Evolutionary conservation across 441 rosid genomes (phyloP).

Genomic region (Gossypium schwendimanii): DNA sequence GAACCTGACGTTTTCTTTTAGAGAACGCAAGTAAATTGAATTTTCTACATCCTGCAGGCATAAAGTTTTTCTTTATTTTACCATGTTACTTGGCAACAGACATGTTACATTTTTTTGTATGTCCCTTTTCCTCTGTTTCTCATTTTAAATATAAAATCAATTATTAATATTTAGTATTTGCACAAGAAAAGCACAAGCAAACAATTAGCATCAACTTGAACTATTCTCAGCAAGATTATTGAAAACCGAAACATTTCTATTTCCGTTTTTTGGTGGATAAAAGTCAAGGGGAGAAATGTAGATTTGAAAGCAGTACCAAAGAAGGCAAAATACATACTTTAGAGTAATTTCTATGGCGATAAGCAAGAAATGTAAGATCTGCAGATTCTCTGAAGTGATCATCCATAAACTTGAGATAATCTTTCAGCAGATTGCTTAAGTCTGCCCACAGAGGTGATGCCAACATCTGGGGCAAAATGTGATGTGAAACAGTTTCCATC

Average conservation of each 20-base stretch:
- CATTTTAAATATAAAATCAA: not conserved
- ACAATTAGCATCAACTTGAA: not conserved
- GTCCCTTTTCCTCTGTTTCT: not conserved
- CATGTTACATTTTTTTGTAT: not conserved
- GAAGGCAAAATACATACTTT: conserved; percentile 45
- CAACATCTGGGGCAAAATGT: conserved; percentile 80
- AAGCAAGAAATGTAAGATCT: conserved; percentile 94
- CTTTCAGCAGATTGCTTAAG: conserved; percentile 61
- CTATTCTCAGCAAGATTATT: not conserved
- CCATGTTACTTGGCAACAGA: not conserved
- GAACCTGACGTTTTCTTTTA: not conserved
- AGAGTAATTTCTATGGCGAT: conserved; percentile 96
- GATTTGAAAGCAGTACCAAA: not conserved
- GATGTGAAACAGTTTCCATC: conserved; percentile 87
- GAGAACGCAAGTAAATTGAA: not conserved
- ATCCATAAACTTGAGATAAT: conserved; percentile 97
- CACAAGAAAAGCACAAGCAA: not conserved
- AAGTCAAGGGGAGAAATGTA: not conserved
- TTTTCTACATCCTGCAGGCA: not conserved
- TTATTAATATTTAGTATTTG: not conserved
- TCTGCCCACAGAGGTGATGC: conserved; percentile 81
- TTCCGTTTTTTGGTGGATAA: not conserved
- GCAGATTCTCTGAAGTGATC: conserved; percentile 96
- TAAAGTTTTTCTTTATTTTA: not conserved
- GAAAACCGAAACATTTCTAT: not conserved